Conservation (phyloP, 805 yeast genomes). For the Candida taoyuanica region DNA sequence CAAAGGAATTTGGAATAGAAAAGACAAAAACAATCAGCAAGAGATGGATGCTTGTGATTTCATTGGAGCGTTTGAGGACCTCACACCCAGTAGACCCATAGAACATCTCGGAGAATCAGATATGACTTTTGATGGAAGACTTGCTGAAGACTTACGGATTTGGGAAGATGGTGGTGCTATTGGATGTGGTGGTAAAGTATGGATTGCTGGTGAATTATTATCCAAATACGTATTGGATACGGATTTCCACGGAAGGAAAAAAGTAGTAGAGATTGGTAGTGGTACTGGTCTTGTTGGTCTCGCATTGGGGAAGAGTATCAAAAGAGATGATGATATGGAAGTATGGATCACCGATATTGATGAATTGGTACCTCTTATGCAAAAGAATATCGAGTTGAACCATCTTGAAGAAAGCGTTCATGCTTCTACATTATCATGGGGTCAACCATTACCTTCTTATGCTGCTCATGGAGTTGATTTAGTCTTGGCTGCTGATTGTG, state of each 20-base stretch:
- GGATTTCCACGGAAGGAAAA: slow-evolving; percentile 19
- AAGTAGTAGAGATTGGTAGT: slow-evolving; percentile 48
- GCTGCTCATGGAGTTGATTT: slow-evolving; percentile 36
- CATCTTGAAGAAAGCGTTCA: slow-evolving; percentile 31
- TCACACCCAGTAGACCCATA: slow-evolving; percentile 31
- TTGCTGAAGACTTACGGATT: slow-evolving; percentile 33
- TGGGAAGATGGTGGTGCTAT: slow-evolving; percentile 53
- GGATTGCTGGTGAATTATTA: slow-evolving; percentile 57
- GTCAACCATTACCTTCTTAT: slow-evolving; percentile 35
- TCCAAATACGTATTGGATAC: slow-evolving; percentile 39
- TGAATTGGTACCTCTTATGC: slow-evolving; percentile 43
- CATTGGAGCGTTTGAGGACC: slow-evolving; percentile 24
- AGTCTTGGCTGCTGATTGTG: slow-evolving; percentile 57
- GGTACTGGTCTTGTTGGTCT: slow-evolving; percentile 57
- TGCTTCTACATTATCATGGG: slow-evolving; percentile 44
- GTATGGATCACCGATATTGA: slow-evolving; percentile 47
- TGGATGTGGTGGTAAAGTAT: slow-evolving; percentile 62
- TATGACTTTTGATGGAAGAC: slow-evolving; percentile 37
- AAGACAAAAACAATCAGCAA: too few relatives aligned
- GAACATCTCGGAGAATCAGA: slow-evolving; percentile 35
- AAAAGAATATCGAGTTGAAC: slow-evolving; percentile 40
- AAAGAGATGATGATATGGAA: slow-evolving; percentile 26
- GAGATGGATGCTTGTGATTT: too few relatives aligned
- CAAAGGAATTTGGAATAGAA: too few relatives aligned
- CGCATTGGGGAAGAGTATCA: slow-evolving; percentile 27